Evolutionary conservation across 2,329 filamentous ascomycete genomes (phyloP).

Genomic region (Colletotrichum sansevieriae): DNA sequence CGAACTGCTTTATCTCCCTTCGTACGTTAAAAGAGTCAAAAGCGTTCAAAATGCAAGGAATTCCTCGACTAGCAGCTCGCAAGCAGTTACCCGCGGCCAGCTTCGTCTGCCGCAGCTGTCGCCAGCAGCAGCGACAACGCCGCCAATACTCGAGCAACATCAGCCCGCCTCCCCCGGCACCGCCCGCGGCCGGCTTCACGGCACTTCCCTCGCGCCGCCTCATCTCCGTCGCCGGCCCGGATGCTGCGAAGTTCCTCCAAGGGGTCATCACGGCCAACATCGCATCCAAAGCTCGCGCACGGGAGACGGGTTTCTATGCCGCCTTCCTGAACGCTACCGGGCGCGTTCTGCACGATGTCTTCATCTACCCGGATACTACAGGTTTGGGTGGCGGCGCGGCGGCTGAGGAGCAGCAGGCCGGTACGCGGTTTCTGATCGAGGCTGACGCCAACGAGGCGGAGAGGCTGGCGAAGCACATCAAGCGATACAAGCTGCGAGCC

Average conservation of each 20-base stretch:
- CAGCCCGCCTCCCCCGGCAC: slow-evolving; percentile 54
- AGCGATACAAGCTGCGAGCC: slow-evolving; percentile 86
- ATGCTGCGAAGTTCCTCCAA: slow-evolving; percentile 88
- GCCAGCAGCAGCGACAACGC: slow-evolving; percentile 47
- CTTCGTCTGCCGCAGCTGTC: slow-evolving; percentile 49
- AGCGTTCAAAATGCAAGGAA: slow-evolving; percentile 18
- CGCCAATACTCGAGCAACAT: slow-evolving; percentile 48
- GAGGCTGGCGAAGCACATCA: slow-evolving; percentile 77
- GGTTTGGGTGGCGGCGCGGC: slow-evolving; percentile 44
- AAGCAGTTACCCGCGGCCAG: slow-evolving; percentile 26
- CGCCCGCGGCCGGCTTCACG: slow-evolving; percentile 62
- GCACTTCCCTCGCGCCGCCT: slow-evolving; percentile 80
- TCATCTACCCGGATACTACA: slow-evolving; percentile 78
- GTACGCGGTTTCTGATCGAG: slow-evolving; percentile 75
- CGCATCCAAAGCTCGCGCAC: slow-evolving; percentile 53
- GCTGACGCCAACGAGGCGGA: slow-evolving; percentile 78
- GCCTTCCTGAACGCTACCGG: slow-evolving; percentile 90
- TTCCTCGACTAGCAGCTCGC: slow-evolving; percentile 26
- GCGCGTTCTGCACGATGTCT: slow-evolving; percentile 88
- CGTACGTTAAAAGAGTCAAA: too few relatives aligned
- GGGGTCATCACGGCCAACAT: slow-evolving; percentile 85
- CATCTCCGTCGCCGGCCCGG: slow-evolving; percentile 82
- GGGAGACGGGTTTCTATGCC: slow-evolving; percentile 75
- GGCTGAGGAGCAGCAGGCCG: slow-evolving; percentile 41
- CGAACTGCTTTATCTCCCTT: neutral